Evolutionary conservation across 139 green algal genomes (phyloP), one percentile per base, ranked within the genome.

Genomic region (Volvox africanus): DNA sequence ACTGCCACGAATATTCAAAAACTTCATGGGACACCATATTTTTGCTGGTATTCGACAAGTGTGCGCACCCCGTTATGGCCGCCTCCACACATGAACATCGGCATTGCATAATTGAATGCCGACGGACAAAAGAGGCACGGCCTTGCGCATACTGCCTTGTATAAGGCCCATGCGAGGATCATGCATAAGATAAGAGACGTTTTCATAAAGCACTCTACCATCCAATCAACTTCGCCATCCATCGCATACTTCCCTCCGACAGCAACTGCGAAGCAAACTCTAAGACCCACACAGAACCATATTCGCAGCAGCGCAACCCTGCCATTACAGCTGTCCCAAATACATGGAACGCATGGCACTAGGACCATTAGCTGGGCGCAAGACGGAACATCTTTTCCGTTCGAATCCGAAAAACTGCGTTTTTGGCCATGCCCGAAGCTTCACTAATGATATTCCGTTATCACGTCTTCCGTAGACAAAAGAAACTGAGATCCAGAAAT

Each of bases 1-100:
- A 79, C 71, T 79, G 32, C 71, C 71, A 79, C 71, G 71, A 79
- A 33, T 35, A 79, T 30, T 79, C 71, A 30, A 79, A 79, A 33
- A 30, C 28, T n/a, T 79, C 14, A n/a, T n/a, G 71, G 26, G 14
- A 32, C 2, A 33, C 2, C 30, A 79, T 79, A 79, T 79, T 79
- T 79, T 79, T 79, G 71, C 14, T 75, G 67, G 14, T 75, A 75
- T 75, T 75, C 67, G 67, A 75, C 67, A 75, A 55, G 16, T 73
- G 65, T 35, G 22, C 71, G 71, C 21, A 79, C 71, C 30, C 71
- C 14, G 26, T 20, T 2, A 79, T 30, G 35, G 32, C 30, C 71
- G 11, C 65, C 21, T 73, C 30, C 71, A 79, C 71, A 18, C 24
- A 79, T 32, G 14, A n/a, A 35, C 71, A 79, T 79, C 28, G 22